Evolutionary conservation across 768 basidiomycete species (phyloP).

Genomic region (Holtermanniella nyarrowii): DNA sequence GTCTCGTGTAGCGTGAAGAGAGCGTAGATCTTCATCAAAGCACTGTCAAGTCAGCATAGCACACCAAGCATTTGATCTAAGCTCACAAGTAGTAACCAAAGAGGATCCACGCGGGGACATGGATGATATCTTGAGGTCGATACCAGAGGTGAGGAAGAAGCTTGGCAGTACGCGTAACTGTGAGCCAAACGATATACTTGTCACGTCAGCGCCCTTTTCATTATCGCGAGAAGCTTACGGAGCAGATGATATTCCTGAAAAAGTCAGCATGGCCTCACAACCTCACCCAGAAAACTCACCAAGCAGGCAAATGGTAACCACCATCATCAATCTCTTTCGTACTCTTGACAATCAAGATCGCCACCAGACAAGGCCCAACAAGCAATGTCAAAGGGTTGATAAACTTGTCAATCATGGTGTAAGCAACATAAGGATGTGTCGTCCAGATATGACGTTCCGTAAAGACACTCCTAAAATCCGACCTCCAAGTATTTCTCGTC

Average conservation of each 20-base stretch:
- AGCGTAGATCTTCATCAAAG: slow-evolving; percentile 88
- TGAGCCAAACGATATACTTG: slow-evolving; percentile 44
- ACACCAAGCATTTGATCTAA: not conserved
- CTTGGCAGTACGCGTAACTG: slow-evolving; percentile 49
- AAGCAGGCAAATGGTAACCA: slow-evolving; percentile 39
- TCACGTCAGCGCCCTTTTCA: not conserved
- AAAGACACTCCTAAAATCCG: slow-evolving; percentile 76
- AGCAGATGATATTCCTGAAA: slow-evolving; percentile 28
- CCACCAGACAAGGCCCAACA: slow-evolving; percentile 69
- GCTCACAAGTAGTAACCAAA: slow-evolving; percentile 80
- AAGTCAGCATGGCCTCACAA: not conserved
- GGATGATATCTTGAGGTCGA: slow-evolving; percentile 62
- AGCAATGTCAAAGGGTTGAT: slow-evolving; percentile 59
- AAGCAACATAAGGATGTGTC: slow-evolving; percentile 65
- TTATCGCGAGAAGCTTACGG: slow-evolving; percentile 17
- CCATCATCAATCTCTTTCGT: slow-evolving; percentile 45
- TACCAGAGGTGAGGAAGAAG: slow-evolving; percentile 71
- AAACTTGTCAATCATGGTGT: slow-evolving; percentile 66
- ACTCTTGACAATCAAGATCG: slow-evolving; percentile 66
- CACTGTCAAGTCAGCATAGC: slow-evolving; percentile 35
- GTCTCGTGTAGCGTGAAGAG: slow-evolving; percentile 86
- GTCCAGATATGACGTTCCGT: slow-evolving; percentile 83
- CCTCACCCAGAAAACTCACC: slow-evolving; percentile 27
- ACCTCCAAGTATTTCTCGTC: slow-evolving; percentile 91
- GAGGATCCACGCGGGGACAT: slow-evolving; percentile 74